A percentile compares a stretch with the other conserved stretches of the same genome.
phyloP scores from a whole-genome alignment of 495 filamentous ascomycete species.

The Hypomontagnella submonticulosa region DNA sequence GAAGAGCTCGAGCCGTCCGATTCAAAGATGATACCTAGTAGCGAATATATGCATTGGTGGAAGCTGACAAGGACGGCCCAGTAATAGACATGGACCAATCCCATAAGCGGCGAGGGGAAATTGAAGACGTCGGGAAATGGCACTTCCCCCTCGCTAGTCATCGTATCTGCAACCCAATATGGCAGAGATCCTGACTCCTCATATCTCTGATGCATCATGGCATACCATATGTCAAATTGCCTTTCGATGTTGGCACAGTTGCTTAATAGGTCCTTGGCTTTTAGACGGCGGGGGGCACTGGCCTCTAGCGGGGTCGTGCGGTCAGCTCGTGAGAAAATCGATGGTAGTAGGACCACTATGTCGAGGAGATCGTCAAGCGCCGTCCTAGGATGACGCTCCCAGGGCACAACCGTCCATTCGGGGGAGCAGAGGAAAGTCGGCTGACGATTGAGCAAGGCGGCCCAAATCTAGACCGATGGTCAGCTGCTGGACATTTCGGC shows the following conservation, averaged over 20 bases:
- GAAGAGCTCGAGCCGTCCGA: constrained; percentile 23
- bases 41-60: constrained; percentile 50
- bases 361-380: constrained; percentile 58
- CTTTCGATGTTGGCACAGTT: constrained; percentile 55
- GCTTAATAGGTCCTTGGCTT: constrained; percentile 55
- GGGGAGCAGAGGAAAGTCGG: constrained; percentile 55
- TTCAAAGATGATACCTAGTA: constrained; percentile 53
- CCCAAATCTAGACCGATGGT: constrained; percentile 50
- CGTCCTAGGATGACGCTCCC: constrained; percentile 56
- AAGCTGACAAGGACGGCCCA: constrained; percentile 55
- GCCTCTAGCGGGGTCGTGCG: constrained; percentile 44
- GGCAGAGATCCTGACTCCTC: constrained; percentile 36
- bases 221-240: constrained; percentile 55
- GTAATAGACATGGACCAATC: constrained; percentile 53
- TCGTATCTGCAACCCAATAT: constrained; percentile 38
- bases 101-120: constrained; percentile 50
- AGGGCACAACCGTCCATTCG: constrained; percentile 58
- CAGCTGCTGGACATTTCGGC: constrained; percentile 12
- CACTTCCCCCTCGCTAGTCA: constrained; percentile 29
- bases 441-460: constrained; percentile 56
- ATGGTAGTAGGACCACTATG: constrained; percentile 52
- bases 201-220: constrained; percentile 38
- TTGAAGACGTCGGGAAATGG: constrained; percentile 52
- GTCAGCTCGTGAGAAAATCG: constrained; percentile 51
- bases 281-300: constrained; percentile 47